Conservation (phyloP, 208 protist species). For the Herpetomonas samuelpessoai region DNA sequence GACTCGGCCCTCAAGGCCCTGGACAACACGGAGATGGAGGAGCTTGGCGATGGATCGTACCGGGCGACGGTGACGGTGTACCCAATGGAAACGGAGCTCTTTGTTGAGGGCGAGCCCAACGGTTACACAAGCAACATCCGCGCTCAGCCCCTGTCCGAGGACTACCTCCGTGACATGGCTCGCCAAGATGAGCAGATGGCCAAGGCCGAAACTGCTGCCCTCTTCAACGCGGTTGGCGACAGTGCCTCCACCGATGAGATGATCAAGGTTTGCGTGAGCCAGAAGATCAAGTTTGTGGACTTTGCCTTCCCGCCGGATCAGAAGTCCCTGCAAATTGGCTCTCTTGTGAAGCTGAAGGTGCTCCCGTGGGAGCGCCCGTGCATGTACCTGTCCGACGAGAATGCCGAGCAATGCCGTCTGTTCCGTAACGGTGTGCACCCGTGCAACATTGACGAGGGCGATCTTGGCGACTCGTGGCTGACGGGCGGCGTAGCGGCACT, state of each 20-base stretch:
- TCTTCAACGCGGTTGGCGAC: conserved; percentile 43
- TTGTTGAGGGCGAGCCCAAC: conserved; percentile 52
- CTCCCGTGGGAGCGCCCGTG: conserved; percentile 75
- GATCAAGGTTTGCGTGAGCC: conserved; percentile 48
- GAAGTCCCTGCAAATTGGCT: conserved; percentile 66
- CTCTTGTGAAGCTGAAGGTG: conserved; percentile 52
- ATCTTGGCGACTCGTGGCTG: conserved; percentile 83
- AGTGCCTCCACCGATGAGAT: conserved; percentile 50
- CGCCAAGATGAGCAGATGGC: conserved; percentile 50
- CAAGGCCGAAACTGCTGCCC: conserved; percentile 40
- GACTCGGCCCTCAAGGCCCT: conserved; percentile 56
- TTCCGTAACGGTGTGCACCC: conserved; percentile 79
- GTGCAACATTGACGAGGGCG: conserved; percentile 72
- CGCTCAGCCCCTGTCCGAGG: conserved; percentile 48
- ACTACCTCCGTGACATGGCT: conserved; percentile 65
- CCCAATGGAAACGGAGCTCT: conserved; percentile 76
- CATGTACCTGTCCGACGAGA: conserved; percentile 79
- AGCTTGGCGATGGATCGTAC: conserved; percentile 39
- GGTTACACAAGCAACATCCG: conserved; percentile 70
- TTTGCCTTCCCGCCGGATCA: conserved; percentile 72
- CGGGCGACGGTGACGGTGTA: conserved; percentile 62
- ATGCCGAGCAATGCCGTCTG: conserved; percentile 54
- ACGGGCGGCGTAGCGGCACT: conserved; percentile 55
- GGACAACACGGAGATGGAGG: conserved; percentile 52
- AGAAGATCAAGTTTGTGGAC: conserved; percentile 74